A percentile compares a stretch with the other conserved stretches of the same genome.
Conservation (phyloP, 257 asterid genomes). For the Jaltomata sinuosa region DNA sequence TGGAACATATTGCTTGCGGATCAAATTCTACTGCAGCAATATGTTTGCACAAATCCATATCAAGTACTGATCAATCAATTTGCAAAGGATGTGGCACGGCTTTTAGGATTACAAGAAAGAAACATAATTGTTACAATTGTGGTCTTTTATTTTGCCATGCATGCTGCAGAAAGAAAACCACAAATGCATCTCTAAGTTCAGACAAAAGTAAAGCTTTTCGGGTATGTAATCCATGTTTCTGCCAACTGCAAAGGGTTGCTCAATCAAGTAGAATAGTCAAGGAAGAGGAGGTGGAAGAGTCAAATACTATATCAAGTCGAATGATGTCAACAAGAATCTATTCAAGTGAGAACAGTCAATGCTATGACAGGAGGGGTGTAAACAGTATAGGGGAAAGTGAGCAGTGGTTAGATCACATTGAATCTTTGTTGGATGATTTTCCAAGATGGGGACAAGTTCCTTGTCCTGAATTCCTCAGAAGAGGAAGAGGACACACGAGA, state of each 20-base stretch:
- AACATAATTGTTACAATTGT: constrained; percentile 42
- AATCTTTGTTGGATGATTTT: constrained; percentile 7
- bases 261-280: constrained; percentile 11
- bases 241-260: constrained; percentile 15
- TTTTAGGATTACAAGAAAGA: constrained; percentile 37
- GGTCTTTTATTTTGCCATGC: constrained; percentile 31
- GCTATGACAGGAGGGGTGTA: too few species aligned
- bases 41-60: constrained; percentile 37
- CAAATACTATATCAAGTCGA: constrained; percentile 13
- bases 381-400: too few species aligned
- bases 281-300: background rate
- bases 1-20: constrained; percentile 35
- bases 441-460: constrained; percentile 43
- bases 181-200: constrained; percentile 36
- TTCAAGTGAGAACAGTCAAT: constrained; percentile 5
- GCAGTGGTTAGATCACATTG: background rate
- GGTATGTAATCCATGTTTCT: constrained; percentile 36
- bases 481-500: background rate
- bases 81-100: constrained; percentile 33
- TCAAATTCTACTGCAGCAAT: constrained; percentile 41
- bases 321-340: constrained; percentile 10
- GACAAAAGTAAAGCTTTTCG: constrained; percentile 25
- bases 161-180: constrained; percentile 35
- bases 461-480: constrained; percentile 28
- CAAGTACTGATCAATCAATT: constrained; percentile 33